These are phyloP conservation scores for Penicillium simplicissimum DNA, from an alignment of 495 filamentous ascomycete genomes.

Conservation along the genomic window DNA sequence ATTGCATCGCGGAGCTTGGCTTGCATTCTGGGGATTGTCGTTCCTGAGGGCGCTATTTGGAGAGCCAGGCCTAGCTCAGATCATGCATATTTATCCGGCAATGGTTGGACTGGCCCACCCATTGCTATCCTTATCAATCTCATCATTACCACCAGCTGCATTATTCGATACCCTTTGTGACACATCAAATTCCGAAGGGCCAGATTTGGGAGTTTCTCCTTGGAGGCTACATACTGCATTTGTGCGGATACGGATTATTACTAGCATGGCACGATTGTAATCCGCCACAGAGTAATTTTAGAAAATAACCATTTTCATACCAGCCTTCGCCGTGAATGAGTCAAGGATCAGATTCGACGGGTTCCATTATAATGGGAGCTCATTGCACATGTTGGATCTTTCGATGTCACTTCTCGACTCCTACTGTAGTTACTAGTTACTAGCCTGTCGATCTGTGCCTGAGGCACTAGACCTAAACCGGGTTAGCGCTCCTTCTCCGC, in stretches of 20 bases:
- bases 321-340: not conserved
- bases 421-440: no score
- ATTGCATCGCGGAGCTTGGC: no score
- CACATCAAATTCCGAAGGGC: not conserved
- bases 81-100: not conserved
- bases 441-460: not conserved
- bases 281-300: not conserved
- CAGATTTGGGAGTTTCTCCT: not conserved
- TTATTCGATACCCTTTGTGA: slow-evolving; percentile 13
- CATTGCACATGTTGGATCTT: no score
- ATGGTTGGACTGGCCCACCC: not conserved
- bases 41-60: no score
- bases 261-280: slow-evolving; percentile 3
- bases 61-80: not conserved
- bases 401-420: no score
- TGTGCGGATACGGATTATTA: not conserved
- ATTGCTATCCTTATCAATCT: not conserved
- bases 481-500: slow-evolving; percentile 18
- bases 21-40: no score
- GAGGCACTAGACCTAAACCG: slow-evolving; percentile 4
- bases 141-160: slow-evolving; percentile 4
- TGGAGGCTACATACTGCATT: not conserved
- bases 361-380: no score
- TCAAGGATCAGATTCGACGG: not conserved
- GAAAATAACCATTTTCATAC: not conserved